Evolutionary conservation across 1,139 yeast species (phyloP).

Genomic region (Candida gigantensis): DNA sequence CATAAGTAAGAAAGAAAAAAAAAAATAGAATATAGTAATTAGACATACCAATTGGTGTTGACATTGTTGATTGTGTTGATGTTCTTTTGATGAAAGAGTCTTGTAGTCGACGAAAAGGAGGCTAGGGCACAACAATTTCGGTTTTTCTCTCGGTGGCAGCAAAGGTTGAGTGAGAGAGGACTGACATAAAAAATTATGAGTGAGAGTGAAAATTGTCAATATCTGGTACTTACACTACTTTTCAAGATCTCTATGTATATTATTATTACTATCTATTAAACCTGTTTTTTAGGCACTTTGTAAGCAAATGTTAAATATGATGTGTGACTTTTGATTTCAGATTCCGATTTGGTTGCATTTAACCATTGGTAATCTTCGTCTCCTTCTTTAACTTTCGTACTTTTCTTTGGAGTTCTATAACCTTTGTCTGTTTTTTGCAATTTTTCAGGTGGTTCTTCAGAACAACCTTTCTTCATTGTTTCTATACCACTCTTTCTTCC

Average conservation of each 20-base stretch:
- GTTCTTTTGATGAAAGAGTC: neutral
- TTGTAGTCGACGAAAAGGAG: too few species aligned
- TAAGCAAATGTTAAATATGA: conserved; percentile 91
- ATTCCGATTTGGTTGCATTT: conserved; percentile 77
- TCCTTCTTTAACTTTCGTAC: conserved; percentile 80
- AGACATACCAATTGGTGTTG: conserved; percentile 45
- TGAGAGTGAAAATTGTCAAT: neutral
- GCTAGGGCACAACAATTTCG: too few species aligned
- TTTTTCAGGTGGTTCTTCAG: conserved; percentile 13
- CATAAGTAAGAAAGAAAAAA: neutral
- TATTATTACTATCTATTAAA: conserved; percentile 6
- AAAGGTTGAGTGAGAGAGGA: neutral
- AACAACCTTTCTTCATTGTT: conserved; percentile 41
- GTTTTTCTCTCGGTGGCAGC: conserved; percentile 1
- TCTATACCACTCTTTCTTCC: conserved; percentile 77
- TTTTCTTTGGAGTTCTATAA: conserved; percentile 90
- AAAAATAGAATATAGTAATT: too few species aligned
- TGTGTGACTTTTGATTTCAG: conserved; percentile 90
- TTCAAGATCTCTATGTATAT: neutral
- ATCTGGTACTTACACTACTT: neutral
- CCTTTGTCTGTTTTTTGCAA: conserved; percentile 51
- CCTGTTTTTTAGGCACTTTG: conserved; percentile 10
- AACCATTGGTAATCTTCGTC: conserved; percentile 79
- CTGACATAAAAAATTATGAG: too few species aligned
- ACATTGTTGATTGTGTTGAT: conserved; percentile 3